phyloP scores from a whole-genome alignment of 2,329 filamentous ascomycete genomes.

The Sarocladiaceae sp. region DNA sequence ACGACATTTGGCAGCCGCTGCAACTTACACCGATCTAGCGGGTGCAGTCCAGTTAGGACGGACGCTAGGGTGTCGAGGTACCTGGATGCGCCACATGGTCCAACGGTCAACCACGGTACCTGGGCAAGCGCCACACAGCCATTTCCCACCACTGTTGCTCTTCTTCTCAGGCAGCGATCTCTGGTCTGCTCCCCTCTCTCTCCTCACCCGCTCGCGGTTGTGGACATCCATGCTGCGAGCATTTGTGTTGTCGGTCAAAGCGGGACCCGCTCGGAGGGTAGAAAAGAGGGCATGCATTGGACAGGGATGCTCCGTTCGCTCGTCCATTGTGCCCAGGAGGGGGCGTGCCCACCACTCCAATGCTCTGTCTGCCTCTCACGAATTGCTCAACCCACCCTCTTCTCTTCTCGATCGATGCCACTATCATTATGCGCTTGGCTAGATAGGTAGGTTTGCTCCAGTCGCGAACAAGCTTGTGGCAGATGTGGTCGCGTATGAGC shows the following conservation, averaged over 20 bases:
- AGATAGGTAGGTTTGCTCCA: too few relatives aligned
- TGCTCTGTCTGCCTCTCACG: not conserved
- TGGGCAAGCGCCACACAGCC: conserved; percentile 1
- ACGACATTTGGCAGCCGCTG: too few relatives aligned
- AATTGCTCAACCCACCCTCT: not conserved
- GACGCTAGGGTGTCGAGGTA: not conserved
- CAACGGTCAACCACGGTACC: not conserved
- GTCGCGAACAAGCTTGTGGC: too few relatives aligned
- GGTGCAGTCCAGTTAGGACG: not conserved
- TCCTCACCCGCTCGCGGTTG: not conserved
- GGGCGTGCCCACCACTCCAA: conserved; percentile 1
- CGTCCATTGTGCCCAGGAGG: not conserved
- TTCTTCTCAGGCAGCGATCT: too few relatives aligned
- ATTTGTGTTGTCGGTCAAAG: not conserved
- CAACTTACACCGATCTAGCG: too few relatives aligned
- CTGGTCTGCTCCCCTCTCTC: not conserved
- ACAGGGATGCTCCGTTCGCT: conserved; percentile 6
- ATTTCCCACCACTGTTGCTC: not conserved
- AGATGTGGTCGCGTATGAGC: too few relatives aligned
- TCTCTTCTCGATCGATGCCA: not conserved
- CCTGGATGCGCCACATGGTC: conserved; percentile 7
- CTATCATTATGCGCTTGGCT: not conserved
- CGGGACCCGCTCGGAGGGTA: conserved; percentile 6
- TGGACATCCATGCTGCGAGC: too few relatives aligned
- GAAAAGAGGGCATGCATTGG: conserved; percentile 8